Evolutionary conservation across 371 early-diverging fungal genomes (phyloP).

Genomic region (Mortierella sp.): DNA sequence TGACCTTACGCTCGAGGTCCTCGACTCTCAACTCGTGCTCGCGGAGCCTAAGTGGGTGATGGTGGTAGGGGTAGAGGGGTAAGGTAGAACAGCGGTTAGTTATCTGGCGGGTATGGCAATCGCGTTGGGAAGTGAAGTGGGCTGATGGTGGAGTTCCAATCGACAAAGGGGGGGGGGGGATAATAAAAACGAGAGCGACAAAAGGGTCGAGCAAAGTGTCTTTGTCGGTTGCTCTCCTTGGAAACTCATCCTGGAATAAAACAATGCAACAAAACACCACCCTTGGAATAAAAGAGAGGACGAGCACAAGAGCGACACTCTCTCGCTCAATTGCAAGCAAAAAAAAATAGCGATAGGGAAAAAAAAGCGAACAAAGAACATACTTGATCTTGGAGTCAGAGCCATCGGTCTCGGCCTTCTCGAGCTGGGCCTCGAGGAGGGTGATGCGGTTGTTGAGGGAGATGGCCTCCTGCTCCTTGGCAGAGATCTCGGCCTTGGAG

Average conservation of each 20-base stretch:
- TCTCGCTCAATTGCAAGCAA: too few relatives aligned
- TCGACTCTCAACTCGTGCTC: constrained; percentile 50
- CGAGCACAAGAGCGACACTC: too few relatives aligned
- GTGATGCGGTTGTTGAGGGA: constrained; percentile 76
- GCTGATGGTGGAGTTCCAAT: background rate
- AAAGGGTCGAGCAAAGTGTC: background rate
- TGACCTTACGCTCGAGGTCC: constrained; percentile 49
- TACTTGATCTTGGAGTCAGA: constrained; percentile 44
- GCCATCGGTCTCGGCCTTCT: constrained; percentile 67
- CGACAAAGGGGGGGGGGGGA: background rate
- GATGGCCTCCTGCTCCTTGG: constrained; percentile 46
- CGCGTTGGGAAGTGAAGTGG: background rate
- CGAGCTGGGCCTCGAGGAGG: constrained; percentile 77
- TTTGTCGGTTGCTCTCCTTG: background rate
- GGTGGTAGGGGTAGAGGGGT: background rate
- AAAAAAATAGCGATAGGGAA: background rate
- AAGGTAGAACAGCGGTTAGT: background rate
- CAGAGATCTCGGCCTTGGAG: constrained; percentile 70
- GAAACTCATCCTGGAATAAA: background rate
- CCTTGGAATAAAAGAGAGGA: too few relatives aligned
- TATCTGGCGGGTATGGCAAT: background rate
- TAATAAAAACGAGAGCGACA: background rate
- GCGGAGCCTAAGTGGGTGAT: constrained; percentile 30
- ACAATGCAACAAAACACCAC: background rate
- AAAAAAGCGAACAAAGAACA: background rate